phyloP scores from a whole-genome alignment of 257 asterid genomes.

The Anisodus acutangulus region DNA sequence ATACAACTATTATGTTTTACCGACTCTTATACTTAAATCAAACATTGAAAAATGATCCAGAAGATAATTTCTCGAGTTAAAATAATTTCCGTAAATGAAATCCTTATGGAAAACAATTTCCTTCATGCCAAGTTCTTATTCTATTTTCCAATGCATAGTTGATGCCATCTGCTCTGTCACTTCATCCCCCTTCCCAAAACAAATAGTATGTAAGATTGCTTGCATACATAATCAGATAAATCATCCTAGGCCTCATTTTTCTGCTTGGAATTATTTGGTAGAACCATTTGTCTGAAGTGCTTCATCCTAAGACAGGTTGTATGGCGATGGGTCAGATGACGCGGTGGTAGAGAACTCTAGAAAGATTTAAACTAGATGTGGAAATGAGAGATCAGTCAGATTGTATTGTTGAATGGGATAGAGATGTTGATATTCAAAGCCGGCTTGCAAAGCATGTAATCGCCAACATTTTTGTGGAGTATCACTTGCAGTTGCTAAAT shows the following conservation, averaged over 20 bases:
- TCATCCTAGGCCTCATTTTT: neutral
- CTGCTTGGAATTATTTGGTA: neutral
- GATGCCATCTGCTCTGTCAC: neutral
- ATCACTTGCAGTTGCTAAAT: neutral
- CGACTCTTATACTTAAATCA: neutral
- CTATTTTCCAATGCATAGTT: neutral
- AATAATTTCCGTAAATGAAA: neutral
- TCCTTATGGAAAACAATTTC: neutral
- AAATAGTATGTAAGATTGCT: neutral
- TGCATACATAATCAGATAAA: neutral
- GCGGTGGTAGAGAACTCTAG: neutral
- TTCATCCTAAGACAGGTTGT: neutral
- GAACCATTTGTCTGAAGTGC: neutral
- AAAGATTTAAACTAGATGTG: slow-evolving; percentile 13
- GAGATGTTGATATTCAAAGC: slow-evolving; percentile 19
- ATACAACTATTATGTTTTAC: neutral
- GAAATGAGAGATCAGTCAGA: slow-evolving; percentile 13
- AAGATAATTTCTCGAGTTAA: neutral
- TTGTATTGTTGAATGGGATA: neutral
- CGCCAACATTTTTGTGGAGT: slow-evolving; percentile 5
- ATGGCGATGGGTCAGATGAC: neutral
- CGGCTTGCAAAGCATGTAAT: slow-evolving; percentile 18
- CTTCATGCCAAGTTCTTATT: neutral
- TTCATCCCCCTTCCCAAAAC: neutral
- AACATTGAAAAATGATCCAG: neutral